Evolutionary conservation across 352 stramenopile genomes (phyloP), one percentile per base, ranked within the genome.

Genomic region (Plasmopara halstedii): DNA sequence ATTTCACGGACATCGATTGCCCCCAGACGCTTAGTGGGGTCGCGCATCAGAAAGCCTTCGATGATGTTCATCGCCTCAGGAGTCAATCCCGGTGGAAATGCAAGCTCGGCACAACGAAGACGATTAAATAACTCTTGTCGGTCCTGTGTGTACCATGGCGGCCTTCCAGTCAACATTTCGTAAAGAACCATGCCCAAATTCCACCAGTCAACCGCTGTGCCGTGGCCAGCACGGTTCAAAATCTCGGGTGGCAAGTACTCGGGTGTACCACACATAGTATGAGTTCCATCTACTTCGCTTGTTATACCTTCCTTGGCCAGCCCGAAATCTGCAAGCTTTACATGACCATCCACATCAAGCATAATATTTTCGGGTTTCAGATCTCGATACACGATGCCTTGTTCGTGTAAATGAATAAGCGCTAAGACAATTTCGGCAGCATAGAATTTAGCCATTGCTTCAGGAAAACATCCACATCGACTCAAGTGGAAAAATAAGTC

Each of bases 11-110:
- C 73, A 41, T 85, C 75, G 25, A 81, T 76, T 22, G 80, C 74
- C 17, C 96, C 95, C 11, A 99, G 71, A 8, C 96, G 83, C 62
- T 88, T 85, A 21, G 80, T 73, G 42, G 93, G 88, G 40, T 98
- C 83, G 46, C 96, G 94, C 27, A 80, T 89, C 1, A 98, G 73
- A 25, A 99, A 55, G 2, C 80, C 80, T 37, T 84, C 72, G 50
- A 91, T 88, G 2, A 91, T 50, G 38, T 85, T 73, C 73, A 88
- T 88, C 5, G 80, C 74, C 25, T 86, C 66, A 10, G 50, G 57
- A 18, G 62, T 72, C 21, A 91, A 59, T 9, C 77, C 77, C 17
- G 83, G 67, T 1, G 79, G 79, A 50, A 91, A 91, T 46, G 86
- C 72, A 18, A 91, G 68, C 26, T 79, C 57, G 2, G 76, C 77